These are phyloP conservation scores for Smithsoniella earleae DNA, from an alignment of 163 green algal species.

Conservation along the genomic window DNA sequence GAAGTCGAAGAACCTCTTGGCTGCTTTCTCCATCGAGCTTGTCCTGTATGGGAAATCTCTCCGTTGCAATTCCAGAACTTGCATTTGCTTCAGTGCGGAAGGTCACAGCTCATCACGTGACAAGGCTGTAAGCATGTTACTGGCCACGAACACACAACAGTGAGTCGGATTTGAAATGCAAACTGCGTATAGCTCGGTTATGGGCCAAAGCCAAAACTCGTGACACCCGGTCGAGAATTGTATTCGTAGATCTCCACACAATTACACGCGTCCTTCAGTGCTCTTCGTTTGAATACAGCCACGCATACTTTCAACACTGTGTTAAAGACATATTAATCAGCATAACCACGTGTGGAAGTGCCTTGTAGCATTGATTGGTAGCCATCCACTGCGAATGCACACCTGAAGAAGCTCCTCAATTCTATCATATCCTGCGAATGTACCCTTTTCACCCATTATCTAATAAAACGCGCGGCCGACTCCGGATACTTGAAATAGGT, in stretches of 20 bases:
- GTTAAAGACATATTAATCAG: too few species aligned
- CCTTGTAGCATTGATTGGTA: background rate
- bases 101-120: too few species aligned
- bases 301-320: background rate
- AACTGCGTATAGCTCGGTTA: too few species aligned
- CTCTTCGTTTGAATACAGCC: background rate
- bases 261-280: constrained; percentile 5
- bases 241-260: background rate
- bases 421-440: constrained; percentile 49
- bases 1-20: constrained; percentile 11
- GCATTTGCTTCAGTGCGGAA: constrained; percentile 26
- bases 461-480: too few species aligned
- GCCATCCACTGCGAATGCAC: background rate
- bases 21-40: background rate
- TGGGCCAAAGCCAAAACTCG: too few species aligned
- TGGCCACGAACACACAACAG: too few species aligned
- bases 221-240: background rate
- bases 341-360: too few species aligned
- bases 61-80: constrained; percentile 34
- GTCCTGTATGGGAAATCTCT: background rate
- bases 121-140: background rate
- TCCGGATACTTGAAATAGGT: too few species aligned
- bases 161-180: too few species aligned
- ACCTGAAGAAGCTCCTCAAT: constrained; percentile 61
- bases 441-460: constrained; percentile 28